Evolutionary conservation across 768 basidiomycete species (phyloP).

Genomic region (Collybiopsis confluens): DNA sequence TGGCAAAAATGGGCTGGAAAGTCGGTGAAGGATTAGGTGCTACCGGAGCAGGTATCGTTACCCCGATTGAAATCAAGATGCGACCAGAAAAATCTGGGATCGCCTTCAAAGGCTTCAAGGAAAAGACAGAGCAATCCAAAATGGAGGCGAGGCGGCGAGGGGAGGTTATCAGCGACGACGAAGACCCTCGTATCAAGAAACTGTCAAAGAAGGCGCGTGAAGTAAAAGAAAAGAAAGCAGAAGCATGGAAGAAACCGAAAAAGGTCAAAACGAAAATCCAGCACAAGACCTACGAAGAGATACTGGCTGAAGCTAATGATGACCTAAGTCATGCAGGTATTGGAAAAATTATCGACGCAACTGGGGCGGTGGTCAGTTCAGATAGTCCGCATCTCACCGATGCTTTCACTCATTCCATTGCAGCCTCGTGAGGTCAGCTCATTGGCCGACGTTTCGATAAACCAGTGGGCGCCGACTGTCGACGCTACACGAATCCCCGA

Average conservation of each 20-base stretch:
- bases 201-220: constrained; percentile 51
- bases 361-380: constrained; percentile 78
- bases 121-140: constrained; percentile 83
- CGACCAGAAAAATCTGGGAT: constrained; percentile 86
- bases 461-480: constrained; percentile 81
- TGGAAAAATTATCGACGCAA: constrained; percentile 92
- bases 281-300: constrained; percentile 97
- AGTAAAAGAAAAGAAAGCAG: constrained; percentile 57
- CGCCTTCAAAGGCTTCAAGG: constrained; percentile 81
- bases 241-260: constrained; percentile 83
- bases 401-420: constrained; percentile 1
- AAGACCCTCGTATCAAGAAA: constrained; percentile 42
- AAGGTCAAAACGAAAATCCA: constrained; percentile 82
- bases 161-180: constrained; percentile 72
- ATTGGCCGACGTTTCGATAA: constrained; percentile 69
- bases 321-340: constrained; percentile 49
- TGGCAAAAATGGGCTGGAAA: constrained; percentile 95
- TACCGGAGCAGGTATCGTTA: constrained; percentile 77
- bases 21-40: constrained; percentile 75
- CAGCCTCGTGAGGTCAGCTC: constrained; percentile 88
- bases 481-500: constrained; percentile 92
- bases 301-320: constrained; percentile 81
- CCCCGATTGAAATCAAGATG: constrained; percentile 80
- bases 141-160: constrained; percentile 74
- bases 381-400: not conserved